These are phyloP conservation scores for Candida odintsovae DNA, from an alignment of 805 yeast species.

Conservation along the genomic window DNA sequence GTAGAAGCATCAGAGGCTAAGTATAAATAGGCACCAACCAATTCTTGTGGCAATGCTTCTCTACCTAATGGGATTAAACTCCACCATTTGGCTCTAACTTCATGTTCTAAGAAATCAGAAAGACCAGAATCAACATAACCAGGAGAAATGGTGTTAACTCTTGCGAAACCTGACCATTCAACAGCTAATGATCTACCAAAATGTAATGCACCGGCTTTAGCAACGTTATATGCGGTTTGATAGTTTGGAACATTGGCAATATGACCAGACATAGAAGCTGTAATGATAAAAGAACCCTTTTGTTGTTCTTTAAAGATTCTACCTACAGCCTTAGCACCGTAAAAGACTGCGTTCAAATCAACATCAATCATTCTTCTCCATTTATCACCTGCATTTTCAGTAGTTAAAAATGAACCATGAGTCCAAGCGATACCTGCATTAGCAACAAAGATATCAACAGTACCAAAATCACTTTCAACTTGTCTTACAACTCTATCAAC, in stretches of 20 bases:
- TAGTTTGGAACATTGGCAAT: constrained; percentile 82
- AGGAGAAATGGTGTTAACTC: constrained; percentile 78
- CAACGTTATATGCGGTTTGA: constrained; percentile 71
- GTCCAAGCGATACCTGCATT: constrained; percentile 89
- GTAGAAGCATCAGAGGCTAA: constrained; percentile 78
- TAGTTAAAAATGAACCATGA: constrained; percentile 46
- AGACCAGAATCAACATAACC: constrained; percentile 81
- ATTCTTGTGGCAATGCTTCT: constrained; percentile 66
- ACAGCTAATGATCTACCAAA: constrained; percentile 42
- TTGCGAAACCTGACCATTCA: constrained; percentile 77
- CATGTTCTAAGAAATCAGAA: constrained; percentile 40
- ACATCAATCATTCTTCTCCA: constrained; percentile 72
- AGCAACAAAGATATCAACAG: constrained; percentile 78
- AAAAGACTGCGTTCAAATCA: constrained; percentile 76
- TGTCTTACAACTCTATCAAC: constrained; percentile 23
- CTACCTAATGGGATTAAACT: constrained; percentile 62
- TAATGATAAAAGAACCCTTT: constrained; percentile 71
- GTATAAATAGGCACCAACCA: constrained; percentile 75
- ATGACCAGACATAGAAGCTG: constrained; percentile 88
- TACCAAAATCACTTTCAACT: constrained; percentile 60
- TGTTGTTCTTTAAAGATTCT: constrained; percentile 66
- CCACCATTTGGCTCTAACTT: constrained; percentile 44
- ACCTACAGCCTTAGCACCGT: constrained; percentile 73
- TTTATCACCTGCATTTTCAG: constrained; percentile 32
- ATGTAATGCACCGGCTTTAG: constrained; percentile 20